Evolutionary conservation across 106 monocot genomes (phyloP), one percentile per base, ranked within the genome.

Genomic region (Cymbidium sinense): DNA sequence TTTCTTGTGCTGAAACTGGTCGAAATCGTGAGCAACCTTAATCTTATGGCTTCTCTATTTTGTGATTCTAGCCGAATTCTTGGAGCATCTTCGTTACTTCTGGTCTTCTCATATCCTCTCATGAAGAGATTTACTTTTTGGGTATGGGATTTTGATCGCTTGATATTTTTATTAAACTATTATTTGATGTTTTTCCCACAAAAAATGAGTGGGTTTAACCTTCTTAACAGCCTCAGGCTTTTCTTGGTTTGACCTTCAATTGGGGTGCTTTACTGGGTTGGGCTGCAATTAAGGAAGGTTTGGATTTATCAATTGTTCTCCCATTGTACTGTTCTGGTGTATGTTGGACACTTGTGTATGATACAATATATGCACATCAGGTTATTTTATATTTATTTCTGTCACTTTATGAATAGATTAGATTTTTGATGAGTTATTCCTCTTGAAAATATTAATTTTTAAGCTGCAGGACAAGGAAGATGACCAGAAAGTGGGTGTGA

Each of bases 351-450:
- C 92, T 99, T 74, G 94, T 99, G 43, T 99, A 90, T 83, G 99
- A 99, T 81, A 95, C 99, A 43, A 95, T 99, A 76, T 99, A 99
- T 81, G 99, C 99, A 54, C 99, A 99, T 89, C 99, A 99, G 92
- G 95, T 99, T 54, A 23, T 28, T 41, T 70, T 28, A 10, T 50
- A 23, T 15, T 78, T 20, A 2, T 75, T 30, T 75, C 19, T 74
- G 31, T 7, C 55, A 15, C 20, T 21, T 71, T 61, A 28, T 34
- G 3, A 35, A 67, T 65, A 33, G 27, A 41, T 3, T 54, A 31
- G 2, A n/a, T 39, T 25, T n/a, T 15, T 61, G 37, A 73, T 75
- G 11, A 25, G 8, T 50, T 77, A 23, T 47, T 17, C 12, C n/a
- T 31, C 17, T 20, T 3, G 31, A 64, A 70, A 21, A 33, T 33